Percentiles rank a stretch among this genome's conserved stretches.
These are phyloP conservation scores for Gnetum montanum DNA, from an alignment of 75 land plant species.

Conservation along the genomic window DNA sequence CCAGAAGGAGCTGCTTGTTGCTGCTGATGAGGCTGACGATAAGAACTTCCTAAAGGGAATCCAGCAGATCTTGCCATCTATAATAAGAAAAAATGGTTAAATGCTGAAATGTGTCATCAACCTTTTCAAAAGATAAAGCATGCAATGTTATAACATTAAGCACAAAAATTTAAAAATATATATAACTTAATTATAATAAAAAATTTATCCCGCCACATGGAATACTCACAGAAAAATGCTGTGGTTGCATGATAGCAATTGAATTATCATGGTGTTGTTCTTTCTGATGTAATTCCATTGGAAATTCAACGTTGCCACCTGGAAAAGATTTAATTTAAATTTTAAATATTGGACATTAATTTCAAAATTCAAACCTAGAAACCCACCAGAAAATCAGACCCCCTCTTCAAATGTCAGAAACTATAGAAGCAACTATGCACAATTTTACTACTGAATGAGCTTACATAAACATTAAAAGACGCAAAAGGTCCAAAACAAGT, in stretches of 20 bases:
- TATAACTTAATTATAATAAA: no score
- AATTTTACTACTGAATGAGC: no score
- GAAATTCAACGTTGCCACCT: conserved; percentile 75
- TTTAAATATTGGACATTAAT: background rate
- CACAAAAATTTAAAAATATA: background rate
- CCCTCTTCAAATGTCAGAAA: background rate
- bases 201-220: background rate
- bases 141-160: background rate
- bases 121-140: background rate
- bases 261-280: conserved; percentile 69
- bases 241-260: conserved; percentile 57
- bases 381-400: conserved; percentile 1
- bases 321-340: conserved; percentile 3
- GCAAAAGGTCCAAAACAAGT: no score
- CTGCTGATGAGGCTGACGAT: conserved; percentile 51
- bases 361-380: background rate
- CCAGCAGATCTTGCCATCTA: conserved; percentile 87
- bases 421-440: no score
- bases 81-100: conserved; percentile 8
- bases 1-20: conserved; percentile 1
- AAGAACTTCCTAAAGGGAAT: conserved; percentile 50
- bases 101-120: conserved; percentile 1
- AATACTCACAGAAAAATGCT: conserved; percentile 59
- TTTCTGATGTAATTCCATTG: conserved; percentile 77
- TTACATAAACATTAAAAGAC: no score